Conservation (phyloP, 2,329 filamentous ascomycete genomes). For the Fusarium sp. region DNA sequence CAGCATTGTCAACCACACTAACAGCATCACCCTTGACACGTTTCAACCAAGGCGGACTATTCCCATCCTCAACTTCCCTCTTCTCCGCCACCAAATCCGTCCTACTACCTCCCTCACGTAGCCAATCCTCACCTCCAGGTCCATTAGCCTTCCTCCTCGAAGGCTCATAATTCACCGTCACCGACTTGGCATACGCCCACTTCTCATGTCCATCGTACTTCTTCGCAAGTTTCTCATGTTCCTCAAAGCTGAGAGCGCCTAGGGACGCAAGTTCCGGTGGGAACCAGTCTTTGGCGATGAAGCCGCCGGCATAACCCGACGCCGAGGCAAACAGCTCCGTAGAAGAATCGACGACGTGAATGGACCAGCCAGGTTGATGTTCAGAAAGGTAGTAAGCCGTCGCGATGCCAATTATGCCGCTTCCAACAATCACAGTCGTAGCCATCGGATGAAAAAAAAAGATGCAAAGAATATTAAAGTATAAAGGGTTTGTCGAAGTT, state of each 20-base stretch:
- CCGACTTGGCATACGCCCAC: constrained; percentile 66
- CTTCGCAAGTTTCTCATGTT: constrained; percentile 74
- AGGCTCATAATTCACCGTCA: constrained; percentile 64
- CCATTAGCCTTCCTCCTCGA: constrained; percentile 51
- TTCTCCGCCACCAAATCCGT: constrained; percentile 58
- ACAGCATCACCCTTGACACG: constrained; percentile 65
- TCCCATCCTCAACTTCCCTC: constrained; percentile 47
- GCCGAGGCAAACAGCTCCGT: constrained; percentile 76
- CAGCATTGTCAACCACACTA: constrained; percentile 71
- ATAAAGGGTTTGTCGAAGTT: neutral
- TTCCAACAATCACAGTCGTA: constrained; percentile 74
- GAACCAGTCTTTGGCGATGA: constrained; percentile 81
- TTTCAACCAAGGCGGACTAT: constrained; percentile 46
- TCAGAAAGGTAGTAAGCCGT: constrained; percentile 78
- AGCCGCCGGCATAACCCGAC: constrained; percentile 80
- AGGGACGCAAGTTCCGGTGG: constrained; percentile 66
- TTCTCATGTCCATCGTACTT: constrained; percentile 65
- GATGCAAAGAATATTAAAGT: constrained; percentile 1
- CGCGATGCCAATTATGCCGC: constrained; percentile 76
- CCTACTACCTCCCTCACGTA: constrained; percentile 72
- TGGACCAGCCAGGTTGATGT: constrained; percentile 54
- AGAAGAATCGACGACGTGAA: constrained; percentile 61
- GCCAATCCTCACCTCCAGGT: constrained; percentile 71
- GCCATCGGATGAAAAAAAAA: constrained; percentile 48
- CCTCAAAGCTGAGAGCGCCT: constrained; percentile 74